Evolutionary conservation across 2,329 filamentous ascomycete genomes (phyloP).

Genomic region (Hymenoscyphus repandus): DNA sequence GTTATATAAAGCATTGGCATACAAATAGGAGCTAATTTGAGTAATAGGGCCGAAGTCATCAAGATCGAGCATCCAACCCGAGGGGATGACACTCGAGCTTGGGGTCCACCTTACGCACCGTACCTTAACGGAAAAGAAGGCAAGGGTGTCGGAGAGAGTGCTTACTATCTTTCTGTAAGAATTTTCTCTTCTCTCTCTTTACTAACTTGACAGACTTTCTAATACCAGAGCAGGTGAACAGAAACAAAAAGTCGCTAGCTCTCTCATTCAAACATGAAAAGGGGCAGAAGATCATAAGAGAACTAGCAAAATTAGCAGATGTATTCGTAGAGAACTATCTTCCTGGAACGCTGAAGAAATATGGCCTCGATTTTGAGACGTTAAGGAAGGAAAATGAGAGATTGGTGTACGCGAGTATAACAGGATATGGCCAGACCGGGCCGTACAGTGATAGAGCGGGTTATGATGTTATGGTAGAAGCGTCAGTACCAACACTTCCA

Average conservation of each 20-base stretch:
- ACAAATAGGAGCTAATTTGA: constrained; percentile 1
- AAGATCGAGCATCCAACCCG: constrained; percentile 91
- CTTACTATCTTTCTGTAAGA: constrained; percentile 84
- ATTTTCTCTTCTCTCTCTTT: not conserved
- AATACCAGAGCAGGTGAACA: constrained; percentile 63
- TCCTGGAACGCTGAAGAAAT: constrained; percentile 83
- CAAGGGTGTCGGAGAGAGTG: constrained; percentile 79
- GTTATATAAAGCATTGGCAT: no score
- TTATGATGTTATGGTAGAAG: constrained; percentile 99
- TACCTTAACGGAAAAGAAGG: constrained; percentile 57
- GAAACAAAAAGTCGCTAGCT: constrained; percentile 92
- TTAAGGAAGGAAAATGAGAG: constrained; percentile 75
- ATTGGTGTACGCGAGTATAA: constrained; percentile 93
- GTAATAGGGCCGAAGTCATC: constrained; percentile 79
- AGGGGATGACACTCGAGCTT: constrained; percentile 90
- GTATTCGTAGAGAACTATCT: constrained; percentile 97
- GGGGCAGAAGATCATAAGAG: constrained; percentile 82
- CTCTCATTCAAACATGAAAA: constrained; percentile 83
- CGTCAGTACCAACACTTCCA: constrained; percentile 31
- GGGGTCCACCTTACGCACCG: constrained; percentile 89
- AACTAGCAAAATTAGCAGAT: constrained; percentile 77
- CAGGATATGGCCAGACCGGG: constrained; percentile 92
- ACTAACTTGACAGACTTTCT: constrained; percentile 1
- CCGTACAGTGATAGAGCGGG: constrained; percentile 83
- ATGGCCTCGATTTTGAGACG: constrained; percentile 81